Percentiles rank a stretch among this genome's conserved stretches.
Evolutionary conservation across 768 basidiomycete species (phyloP).

Genomic region (Stropharia rugosoannulata): DNA sequence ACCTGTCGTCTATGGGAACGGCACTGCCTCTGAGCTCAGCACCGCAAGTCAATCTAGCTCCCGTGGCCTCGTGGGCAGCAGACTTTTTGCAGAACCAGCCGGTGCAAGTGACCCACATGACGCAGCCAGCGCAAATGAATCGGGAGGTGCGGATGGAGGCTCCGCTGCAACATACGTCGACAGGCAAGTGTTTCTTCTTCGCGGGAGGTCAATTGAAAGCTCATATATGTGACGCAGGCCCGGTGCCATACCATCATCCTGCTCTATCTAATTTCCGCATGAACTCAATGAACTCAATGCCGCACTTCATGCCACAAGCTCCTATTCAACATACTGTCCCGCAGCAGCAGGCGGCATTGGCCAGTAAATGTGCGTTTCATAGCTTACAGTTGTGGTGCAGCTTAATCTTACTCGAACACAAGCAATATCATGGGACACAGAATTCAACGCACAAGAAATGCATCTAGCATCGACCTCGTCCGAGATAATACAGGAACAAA

Average conservation of each 20-base stretch:
- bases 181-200: conserved; percentile 16
- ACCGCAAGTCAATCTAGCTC: conserved; percentile 23
- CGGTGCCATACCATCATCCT: conserved; percentile 38
- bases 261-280: conserved; percentile 34
- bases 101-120: conserved; percentile 14
- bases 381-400: neutral
- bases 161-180: conserved; percentile 11
- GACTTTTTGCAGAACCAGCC: conserved; percentile 53
- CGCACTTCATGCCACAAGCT: conserved; percentile 24
- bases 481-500: conserved; percentile 20
- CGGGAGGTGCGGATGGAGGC: conserved; percentile 16
- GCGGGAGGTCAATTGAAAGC: neutral
- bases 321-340: conserved; percentile 26
- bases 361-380: conserved; percentile 40
- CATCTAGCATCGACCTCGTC: conserved; percentile 25
- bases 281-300: conserved; percentile 33
- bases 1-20: conserved; percentile 54
- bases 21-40: conserved; percentile 39
- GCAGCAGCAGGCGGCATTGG: conserved; percentile 24
- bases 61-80: conserved; percentile 54
- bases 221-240: conserved; percentile 21
- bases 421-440: conserved; percentile 63
- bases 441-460: conserved; percentile 59
- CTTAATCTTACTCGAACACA: neutral
- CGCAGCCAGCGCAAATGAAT: conserved; percentile 12